Conservation (phyloP, 352 stramenopile genomes). For the Peronosclerospora sorghi region DNA sequence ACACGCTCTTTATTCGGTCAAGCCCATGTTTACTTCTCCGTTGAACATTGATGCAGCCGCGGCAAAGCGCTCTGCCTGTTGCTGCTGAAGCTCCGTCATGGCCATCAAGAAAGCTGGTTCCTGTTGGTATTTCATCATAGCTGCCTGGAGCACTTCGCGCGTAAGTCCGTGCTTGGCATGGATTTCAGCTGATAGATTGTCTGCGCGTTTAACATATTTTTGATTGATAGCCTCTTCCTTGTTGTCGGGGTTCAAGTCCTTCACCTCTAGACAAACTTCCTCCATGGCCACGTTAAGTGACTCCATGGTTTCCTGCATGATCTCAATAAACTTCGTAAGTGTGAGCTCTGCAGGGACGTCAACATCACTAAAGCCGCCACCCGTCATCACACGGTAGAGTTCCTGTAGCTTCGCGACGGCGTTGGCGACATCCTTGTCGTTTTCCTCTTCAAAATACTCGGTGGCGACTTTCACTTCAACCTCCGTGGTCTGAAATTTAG, state of each 20-base stretch:
- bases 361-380: conserved; percentile 67
- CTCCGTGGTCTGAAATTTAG: conserved; percentile 83
- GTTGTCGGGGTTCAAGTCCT: conserved; percentile 80
- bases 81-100: conserved; percentile 82
- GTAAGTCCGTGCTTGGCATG: conserved; percentile 82
- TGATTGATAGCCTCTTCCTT: conserved; percentile 87
- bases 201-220: conserved; percentile 82
- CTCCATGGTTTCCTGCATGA: conserved; percentile 88
- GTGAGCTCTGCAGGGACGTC: conserved; percentile 75
- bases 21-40: conserved; percentile 84
- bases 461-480: conserved; percentile 79
- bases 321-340: conserved; percentile 80
- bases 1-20: conserved; percentile 45
- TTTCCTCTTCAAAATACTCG: conserved; percentile 83
- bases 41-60: conserved; percentile 78
- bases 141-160: conserved; percentile 75
- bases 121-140: conserved; percentile 89
- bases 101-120: conserved; percentile 77
- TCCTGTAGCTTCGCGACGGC: conserved; percentile 81
- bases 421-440: conserved; percentile 78
- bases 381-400: conserved; percentile 82
- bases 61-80: conserved; percentile 77
- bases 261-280: conserved; percentile 81
- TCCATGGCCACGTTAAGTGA: conserved; percentile 85
- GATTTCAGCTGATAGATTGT: conserved; percentile 76